These are phyloP conservation scores for Lathyrus oleraceus DNA, from an alignment of 306 rosid genomes.

Conservation along the genomic window DNA sequence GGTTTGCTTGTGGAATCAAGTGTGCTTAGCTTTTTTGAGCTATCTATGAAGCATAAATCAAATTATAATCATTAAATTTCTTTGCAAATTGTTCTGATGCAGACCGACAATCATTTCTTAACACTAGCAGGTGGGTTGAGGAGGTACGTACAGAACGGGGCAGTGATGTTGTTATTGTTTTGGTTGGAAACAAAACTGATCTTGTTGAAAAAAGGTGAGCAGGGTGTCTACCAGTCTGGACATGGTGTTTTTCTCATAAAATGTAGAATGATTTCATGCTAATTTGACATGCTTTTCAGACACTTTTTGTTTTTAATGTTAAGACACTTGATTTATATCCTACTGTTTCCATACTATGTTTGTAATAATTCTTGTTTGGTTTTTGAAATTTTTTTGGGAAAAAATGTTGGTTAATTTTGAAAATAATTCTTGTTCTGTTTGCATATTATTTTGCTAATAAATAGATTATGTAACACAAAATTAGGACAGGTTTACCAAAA, in stretches of 20 bases:
- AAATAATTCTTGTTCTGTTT: not conserved
- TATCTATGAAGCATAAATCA: not conserved
- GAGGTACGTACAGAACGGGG: conserved; percentile 95
- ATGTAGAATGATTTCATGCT: too few species aligned
- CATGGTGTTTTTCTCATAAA: not conserved
- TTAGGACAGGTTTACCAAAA: not conserved
- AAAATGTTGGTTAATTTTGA: not conserved
- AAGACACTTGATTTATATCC: conserved; percentile 11
- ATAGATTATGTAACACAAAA: not conserved
- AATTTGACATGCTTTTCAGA: not conserved
- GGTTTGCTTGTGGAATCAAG: conserved; percentile 9
- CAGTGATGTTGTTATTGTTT: conserved; percentile 86
- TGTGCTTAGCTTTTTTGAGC: conserved; percentile 18
- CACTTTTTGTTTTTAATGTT: not conserved
- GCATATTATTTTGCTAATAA: not conserved
- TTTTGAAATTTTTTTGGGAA: not conserved
- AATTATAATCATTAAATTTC: conserved; percentile 31
- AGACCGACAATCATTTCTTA: conserved; percentile 89
- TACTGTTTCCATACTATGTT: not conserved
- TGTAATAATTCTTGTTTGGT: not conserved
- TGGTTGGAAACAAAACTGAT: conserved; percentile 97
- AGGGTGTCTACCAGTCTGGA: not conserved
- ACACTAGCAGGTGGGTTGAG: conserved; percentile 86
- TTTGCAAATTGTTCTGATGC: conserved; percentile 43
- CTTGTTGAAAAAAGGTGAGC: conserved; percentile 95